phyloP scores from a whole-genome alignment of 2,329 filamentous ascomycete genomes.

The Exophiala sp. region DNA sequence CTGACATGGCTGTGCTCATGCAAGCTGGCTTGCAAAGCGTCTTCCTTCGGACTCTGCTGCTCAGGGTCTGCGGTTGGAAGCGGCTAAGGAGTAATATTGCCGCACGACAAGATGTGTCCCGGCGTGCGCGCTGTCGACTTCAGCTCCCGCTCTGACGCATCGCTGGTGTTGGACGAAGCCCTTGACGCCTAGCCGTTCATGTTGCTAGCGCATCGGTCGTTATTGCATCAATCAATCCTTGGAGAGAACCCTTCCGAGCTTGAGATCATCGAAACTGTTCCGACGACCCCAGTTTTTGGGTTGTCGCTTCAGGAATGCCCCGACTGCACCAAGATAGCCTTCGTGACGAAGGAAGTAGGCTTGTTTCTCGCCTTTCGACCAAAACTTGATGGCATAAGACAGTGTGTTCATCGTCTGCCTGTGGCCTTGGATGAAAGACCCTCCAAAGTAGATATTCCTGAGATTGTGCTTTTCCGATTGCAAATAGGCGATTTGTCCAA shows the following conservation, averaged over 20 bases:
- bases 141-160: too few relatives aligned
- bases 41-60: too few relatives aligned
- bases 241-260: slow-evolving; percentile 21
- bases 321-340: slow-evolving; percentile 89
- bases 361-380: slow-evolving; percentile 89
- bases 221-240: slow-evolving; percentile 12
- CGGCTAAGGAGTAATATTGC: too few relatives aligned
- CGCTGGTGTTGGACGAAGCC: too few relatives aligned
- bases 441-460: slow-evolving; percentile 94
- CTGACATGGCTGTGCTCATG: too few relatives aligned
- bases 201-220: background rate
- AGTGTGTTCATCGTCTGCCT: slow-evolving; percentile 97
- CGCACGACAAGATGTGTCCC: too few relatives aligned
- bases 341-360: slow-evolving; percentile 95
- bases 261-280: slow-evolving; percentile 64
- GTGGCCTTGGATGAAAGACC: slow-evolving; percentile 93
- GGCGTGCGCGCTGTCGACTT: too few relatives aligned
- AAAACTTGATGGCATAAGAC: slow-evolving; percentile 95
- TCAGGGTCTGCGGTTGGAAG: too few relatives aligned
- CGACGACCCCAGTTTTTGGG: slow-evolving; percentile 87
- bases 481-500: slow-evolving; percentile 91
- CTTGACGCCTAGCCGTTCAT: background rate
- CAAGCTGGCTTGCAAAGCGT: too few relatives aligned
- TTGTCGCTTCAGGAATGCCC: slow-evolving; percentile 88
- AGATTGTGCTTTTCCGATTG: slow-evolving; percentile 92